These are phyloP conservation scores for Diaporthe capsici DNA, from an alignment of 2,329 filamentous ascomycete genomes.

Conservation along the genomic window DNA sequence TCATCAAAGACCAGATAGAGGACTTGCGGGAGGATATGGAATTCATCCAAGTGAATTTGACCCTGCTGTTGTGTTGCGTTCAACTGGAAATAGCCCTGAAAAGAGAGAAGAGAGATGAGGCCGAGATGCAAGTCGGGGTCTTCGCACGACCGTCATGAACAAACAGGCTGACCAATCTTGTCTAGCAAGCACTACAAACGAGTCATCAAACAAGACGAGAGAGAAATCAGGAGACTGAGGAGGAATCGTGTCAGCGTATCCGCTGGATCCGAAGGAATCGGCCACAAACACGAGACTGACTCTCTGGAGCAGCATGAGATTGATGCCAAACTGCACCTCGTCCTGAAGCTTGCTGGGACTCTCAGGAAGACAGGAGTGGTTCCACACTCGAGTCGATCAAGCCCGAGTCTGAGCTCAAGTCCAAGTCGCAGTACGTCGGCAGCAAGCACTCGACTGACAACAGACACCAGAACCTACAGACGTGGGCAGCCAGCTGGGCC, in stretches of 20 bases:
- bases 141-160: neutral
- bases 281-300: neutral
- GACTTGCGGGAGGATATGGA: neutral
- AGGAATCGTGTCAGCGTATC: neutral
- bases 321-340: neutral
- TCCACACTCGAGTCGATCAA: neutral
- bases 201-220: neutral
- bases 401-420: neutral
- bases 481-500: neutral
- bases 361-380: neutral
- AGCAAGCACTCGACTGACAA: neutral
- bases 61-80: neutral
- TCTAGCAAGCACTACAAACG: neutral
- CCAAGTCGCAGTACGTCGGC: neutral
- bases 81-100: neutral
- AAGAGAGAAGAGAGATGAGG: neutral
- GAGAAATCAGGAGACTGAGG: neutral
- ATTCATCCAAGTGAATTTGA: neutral
- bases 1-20: neutral
- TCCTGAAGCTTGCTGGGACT: neutral
- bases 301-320: neutral
- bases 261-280: neutral
- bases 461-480: neutral
- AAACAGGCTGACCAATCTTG: neutral
- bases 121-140: neutral